Base-by-base conservation (phyloP, 768 basidiomycete genomes). In the Rhodocollybia butyracea region DNA sequence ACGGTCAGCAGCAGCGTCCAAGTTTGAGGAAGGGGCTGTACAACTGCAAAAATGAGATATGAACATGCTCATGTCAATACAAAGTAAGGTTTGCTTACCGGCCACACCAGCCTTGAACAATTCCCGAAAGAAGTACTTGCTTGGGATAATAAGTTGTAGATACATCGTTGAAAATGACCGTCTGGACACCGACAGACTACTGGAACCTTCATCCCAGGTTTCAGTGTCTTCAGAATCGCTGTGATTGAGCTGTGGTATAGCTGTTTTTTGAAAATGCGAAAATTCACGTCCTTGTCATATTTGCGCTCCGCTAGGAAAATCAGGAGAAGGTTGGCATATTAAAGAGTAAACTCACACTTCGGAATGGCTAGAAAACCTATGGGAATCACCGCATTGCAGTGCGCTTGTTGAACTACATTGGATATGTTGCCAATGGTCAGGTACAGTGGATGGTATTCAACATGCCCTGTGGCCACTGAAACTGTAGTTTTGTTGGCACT, bases 401-500 rank as follows among this genome's bases (percentile, higher is more conserved):
- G 73, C 0, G 64, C 72, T 1, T 63, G 64, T 0, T 68, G 68
- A 11, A 66, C 66, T 26, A 52, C 59, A 43, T 73, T 75, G 26
- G 68, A 61, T 2, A 72, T 42, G 41, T 69, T 65, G 2, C 73
- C 73, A 43, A 66, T 62, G 0, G 70, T 71, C 5, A 64, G 24
- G 56, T 75, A 74, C 0, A 72, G 40, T 0, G 73, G 73, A 26
- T 69, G 71, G 46, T 69, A 76, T 34, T 75, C 66, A 17, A 63
- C 67, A 5, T 76, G 64, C 1, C 73, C 70, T 0, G 70, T 74
- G 0, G 67, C 70, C 24, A 74, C 68, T 1, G 72, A 75, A 3
- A 71, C 69, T 0, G 66, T 71, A 0, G 73, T 75, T 54, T 76
- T 75, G 51, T 76, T 70, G 30, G 69, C 71, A 2, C 74, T 71